Evolutionary conservation across 192 early-diverging fungal species (phyloP).

Genomic region (Backusella tarrabulga): DNA sequence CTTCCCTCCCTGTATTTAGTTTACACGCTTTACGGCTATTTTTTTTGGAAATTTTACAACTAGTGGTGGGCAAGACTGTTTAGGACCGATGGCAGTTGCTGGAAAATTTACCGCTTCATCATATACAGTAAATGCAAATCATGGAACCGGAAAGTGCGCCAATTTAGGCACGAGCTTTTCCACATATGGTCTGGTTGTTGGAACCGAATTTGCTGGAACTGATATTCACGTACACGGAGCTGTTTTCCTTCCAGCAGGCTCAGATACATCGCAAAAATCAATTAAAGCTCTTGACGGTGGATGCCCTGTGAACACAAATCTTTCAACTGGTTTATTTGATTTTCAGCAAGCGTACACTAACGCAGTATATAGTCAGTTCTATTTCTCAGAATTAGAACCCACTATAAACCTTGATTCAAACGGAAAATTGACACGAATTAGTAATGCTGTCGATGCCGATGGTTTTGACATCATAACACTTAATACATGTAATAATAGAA

Average conservation of each 20-base stretch:
- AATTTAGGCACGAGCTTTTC: neutral
- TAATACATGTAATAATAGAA: neutral
- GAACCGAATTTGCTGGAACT: neutral
- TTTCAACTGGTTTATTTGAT: neutral
- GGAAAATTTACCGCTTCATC: neutral
- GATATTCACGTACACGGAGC: slow-evolving; percentile 4
- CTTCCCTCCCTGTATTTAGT: neutral
- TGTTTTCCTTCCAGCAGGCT: neutral
- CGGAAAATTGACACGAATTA: neutral
- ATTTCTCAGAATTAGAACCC: neutral
- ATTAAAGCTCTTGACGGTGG: neutral
- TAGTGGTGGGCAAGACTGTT: neutral
- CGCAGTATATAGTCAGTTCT: neutral
- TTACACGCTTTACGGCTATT: neutral
- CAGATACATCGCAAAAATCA: neutral
- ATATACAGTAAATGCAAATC: slow-evolving; percentile 11
- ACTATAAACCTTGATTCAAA: neutral
- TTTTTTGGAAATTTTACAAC: slow-evolving; percentile 14
- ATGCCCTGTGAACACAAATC: neutral
- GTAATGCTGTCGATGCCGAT: too few relatives aligned
- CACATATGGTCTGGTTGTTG: slow-evolving; percentile 1
- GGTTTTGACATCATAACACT: slow-evolving; percentile 10
- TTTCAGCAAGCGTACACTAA: neutral
- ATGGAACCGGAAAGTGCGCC: neutral
- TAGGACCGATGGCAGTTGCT: slow-evolving; percentile 9